Evolutionary conservation across 176 grass and related monocot genomes (phyloP), one percentile per base, ranked within the genome.

Genomic region (Phragmites australis): DNA sequence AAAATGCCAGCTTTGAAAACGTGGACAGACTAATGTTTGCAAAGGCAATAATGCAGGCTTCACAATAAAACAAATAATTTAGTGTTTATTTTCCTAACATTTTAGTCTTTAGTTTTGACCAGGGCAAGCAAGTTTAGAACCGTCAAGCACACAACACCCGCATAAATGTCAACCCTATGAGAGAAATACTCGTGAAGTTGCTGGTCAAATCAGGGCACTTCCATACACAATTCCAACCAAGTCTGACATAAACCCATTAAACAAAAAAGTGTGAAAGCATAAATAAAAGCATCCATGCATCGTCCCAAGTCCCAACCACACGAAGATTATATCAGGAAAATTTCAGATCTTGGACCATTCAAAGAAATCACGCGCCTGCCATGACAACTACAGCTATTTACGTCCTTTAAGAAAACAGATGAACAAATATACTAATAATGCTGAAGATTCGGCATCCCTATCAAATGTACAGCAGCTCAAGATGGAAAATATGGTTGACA

Each of bases 141-240:
- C 10, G 31, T 59, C 75, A 19, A 51, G 48, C 41, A n/a, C 25
- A 48, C 29, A 23, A 11, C 51, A 21, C 1, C 15, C 32, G 54
- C 34, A 89, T 65, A 85, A 77, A 85, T 81, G 87, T 85, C 87
- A 81, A 89, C 71, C 16, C n/a, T 70, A 65, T 19, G 46, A 76
- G 37, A 10, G 46, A 15, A 13, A 54, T 76, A 67, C 46, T 81
- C 7, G 27, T 41, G 64, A 81, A 63, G 54, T 54, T 76, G 82
- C 29, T 56, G 65, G 87, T 85, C 87, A 81, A 85, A 76, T 41
- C 19, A 57, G 29, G 1, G 6, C 34, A 25, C 8, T 68, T 54
- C 9, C 18, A 13, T 61, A 62, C 53, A 74, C 44, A 46, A 70
- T 13, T 48, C 9, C 49, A 50, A 55, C 26, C 16, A 81, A 65